These are phyloP conservation scores for Endocarpon pusillum DNA, from an alignment of 495 filamentous ascomycete genomes.

Conservation along the genomic window DNA sequence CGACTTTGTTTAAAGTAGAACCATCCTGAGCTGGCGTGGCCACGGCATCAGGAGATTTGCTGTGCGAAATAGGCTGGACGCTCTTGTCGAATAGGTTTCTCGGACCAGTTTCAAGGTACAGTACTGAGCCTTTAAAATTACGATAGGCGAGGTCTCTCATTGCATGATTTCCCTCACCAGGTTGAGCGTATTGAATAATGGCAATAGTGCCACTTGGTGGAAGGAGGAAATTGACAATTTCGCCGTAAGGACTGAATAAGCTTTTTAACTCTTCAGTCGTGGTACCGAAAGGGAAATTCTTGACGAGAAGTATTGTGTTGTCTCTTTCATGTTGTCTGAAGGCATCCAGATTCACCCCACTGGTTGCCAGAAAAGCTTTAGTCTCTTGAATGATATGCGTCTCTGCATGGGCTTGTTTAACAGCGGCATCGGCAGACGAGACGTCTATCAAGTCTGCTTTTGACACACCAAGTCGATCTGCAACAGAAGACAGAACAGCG, in stretches of 20 bases:
- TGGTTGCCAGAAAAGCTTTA: conserved; percentile 68
- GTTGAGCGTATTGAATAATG: conserved; percentile 68
- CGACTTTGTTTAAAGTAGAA: conserved; percentile 4
- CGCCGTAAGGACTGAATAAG: conserved; percentile 38
- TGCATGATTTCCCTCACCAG: conserved; percentile 61
- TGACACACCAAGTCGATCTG: conserved; percentile 67
- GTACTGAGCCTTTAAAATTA: conserved; percentile 73
- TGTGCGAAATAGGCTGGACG: too few species aligned
- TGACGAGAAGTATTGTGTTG: conserved; percentile 77
- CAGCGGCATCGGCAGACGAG: conserved; percentile 78
- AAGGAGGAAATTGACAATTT: conserved; percentile 64
- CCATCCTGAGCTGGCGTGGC: conserved; percentile 15
- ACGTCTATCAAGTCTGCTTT: conserved; percentile 88
- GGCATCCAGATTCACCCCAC: conserved; percentile 79
- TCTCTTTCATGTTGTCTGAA: conserved; percentile 73
- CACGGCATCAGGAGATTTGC: conserved; percentile 3
- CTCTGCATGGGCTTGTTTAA: conserved; percentile 93
- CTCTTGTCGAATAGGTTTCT: conserved; percentile 52
- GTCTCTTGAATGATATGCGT: conserved; percentile 93
- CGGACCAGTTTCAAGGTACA: conserved; percentile 89
- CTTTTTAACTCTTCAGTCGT: conserved; percentile 35
- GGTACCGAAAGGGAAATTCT: conserved; percentile 82
- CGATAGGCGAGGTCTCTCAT: conserved; percentile 74
- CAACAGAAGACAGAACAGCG: conserved; percentile 81
- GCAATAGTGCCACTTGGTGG: conserved; percentile 85